Conservation (phyloP, 2,329 filamentous ascomycete species). For the Pyrenochaeta sp. region DNA sequence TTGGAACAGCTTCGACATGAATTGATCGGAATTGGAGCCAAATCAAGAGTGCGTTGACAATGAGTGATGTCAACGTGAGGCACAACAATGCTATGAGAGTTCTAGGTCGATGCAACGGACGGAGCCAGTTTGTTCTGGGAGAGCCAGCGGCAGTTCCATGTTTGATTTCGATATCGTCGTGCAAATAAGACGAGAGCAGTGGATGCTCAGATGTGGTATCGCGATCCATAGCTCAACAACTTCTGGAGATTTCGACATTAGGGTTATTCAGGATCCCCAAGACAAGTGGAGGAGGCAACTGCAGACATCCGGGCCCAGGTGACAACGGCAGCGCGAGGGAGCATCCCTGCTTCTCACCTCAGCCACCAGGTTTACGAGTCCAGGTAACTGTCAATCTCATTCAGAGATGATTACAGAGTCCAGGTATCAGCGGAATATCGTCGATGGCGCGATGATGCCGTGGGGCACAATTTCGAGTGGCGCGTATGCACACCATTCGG, state of each 20-base stretch:
- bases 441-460: not conserved
- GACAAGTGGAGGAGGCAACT: not conserved
- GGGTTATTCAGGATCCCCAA: not conserved
- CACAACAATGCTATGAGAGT: not conserved
- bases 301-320: not conserved
- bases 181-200: not conserved
- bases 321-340: not conserved
- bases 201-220: not conserved
- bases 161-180: not conserved
- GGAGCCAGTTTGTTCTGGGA: not conserved
- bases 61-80: not conserved
- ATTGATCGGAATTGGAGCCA: not conserved
- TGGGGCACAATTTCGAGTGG: not conserved
- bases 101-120: not conserved
- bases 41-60: not conserved
- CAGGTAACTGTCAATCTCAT: no score
- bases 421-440: not conserved
- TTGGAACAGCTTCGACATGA: not conserved
- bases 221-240: not conserved
- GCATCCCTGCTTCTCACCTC: not conserved
- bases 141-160: not conserved
- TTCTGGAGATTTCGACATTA: not conserved
- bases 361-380: not conserved
- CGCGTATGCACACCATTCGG: not conserved
- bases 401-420: no score